phyloP scores from a whole-genome alignment of 345 rosid genomes.

The Boechera retrofracta region DNA sequence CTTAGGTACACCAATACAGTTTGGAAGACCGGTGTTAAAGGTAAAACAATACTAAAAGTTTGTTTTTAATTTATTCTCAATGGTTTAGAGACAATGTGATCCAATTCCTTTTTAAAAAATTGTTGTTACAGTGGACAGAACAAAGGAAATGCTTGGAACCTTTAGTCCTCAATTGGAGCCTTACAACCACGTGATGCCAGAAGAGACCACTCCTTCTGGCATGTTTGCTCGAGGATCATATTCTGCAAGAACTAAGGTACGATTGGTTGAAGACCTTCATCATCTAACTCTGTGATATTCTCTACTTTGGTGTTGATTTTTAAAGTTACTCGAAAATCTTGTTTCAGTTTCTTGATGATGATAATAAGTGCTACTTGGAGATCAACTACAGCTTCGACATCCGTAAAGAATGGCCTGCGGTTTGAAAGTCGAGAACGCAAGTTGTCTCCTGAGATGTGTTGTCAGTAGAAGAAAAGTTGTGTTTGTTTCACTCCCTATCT shows the following conservation, averaged over 20 bases:
- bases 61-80: background rate
- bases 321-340: background rate
- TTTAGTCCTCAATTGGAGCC: slow-evolving; percentile 79
- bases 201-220: slow-evolving; percentile 79
- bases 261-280: slow-evolving; percentile 13
- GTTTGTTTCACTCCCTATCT: slow-evolving; percentile 42
- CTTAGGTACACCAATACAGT: slow-evolving; percentile 79
- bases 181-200: slow-evolving; percentile 67
- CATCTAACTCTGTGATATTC: background rate
- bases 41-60: slow-evolving; percentile 34
- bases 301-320: background rate
- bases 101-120: background rate
- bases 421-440: slow-evolving; percentile 29
- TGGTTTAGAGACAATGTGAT: slow-evolving; percentile 26
- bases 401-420: slow-evolving; percentile 71
- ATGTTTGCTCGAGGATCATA: slow-evolving; percentile 77
- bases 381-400: slow-evolving; percentile 77
- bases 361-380: slow-evolving; percentile 84
- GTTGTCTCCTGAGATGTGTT: slow-evolving; percentile 33
- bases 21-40: slow-evolving; percentile 77
- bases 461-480: slow-evolving; percentile 42
- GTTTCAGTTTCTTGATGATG: slow-evolving; percentile 77
- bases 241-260: slow-evolving; percentile 76
- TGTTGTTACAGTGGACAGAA: slow-evolving; percentile 59
- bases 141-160: slow-evolving; percentile 80